These are phyloP conservation scores for Rosa multiflora DNA, from an alignment of 306 rosid genomes.

Conservation along the genomic window DNA sequence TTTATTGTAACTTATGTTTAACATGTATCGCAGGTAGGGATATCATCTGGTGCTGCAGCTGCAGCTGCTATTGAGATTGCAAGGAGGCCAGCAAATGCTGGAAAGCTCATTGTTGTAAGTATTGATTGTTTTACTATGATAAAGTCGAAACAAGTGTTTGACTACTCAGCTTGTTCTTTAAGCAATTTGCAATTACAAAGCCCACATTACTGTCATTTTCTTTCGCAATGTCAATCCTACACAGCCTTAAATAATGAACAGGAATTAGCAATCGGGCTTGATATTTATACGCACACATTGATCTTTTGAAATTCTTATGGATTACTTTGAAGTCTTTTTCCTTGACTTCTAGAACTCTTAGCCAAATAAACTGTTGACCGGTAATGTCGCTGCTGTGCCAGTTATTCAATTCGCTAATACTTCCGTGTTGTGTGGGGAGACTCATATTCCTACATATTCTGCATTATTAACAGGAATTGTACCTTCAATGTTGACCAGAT, in stretches of 20 bases:
- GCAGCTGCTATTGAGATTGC: conserved; percentile 88
- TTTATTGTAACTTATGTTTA: not conserved
- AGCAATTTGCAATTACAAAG: not conserved
- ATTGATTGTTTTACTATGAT: not conserved
- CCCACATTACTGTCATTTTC: not conserved
- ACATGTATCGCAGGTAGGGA: conserved; percentile 68
- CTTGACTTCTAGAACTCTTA: not conserved
- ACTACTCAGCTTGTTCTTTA: not conserved
- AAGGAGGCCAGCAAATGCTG: conserved; percentile 78
- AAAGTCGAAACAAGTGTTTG: not conserved
- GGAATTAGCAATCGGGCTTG: not conserved
- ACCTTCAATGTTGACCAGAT: not conserved
- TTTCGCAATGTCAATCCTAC: not conserved
- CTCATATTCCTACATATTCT: not conserved
- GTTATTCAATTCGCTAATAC: not conserved
- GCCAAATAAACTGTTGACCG: not conserved
- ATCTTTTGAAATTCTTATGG: not conserved
- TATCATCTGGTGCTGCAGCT: conserved; percentile 95
- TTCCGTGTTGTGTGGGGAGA: not conserved
- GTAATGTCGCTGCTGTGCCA: not conserved
- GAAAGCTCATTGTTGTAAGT: conserved; percentile 96
- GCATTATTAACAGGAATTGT: not conserved
- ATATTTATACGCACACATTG: not conserved
- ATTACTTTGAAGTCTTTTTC: not conserved
- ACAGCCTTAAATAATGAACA: not conserved